Evolutionary conservation across 257 asterid species (phyloP).

Genomic region (Solanum virginianum): DNA sequence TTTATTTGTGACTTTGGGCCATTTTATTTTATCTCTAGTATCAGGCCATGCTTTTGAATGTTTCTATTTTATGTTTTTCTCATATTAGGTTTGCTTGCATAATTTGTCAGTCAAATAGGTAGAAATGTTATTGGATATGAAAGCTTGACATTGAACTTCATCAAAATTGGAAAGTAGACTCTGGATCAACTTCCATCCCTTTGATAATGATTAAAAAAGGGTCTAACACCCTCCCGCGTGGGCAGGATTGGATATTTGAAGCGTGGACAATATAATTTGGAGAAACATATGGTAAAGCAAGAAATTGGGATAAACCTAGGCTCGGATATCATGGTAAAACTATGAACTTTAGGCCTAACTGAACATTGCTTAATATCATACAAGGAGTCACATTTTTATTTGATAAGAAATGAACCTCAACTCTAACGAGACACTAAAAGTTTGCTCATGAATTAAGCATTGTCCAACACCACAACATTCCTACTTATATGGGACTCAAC

Average conservation of each 20-base stretch:
- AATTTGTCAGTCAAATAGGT: background rate
- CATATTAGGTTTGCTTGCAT: background rate
- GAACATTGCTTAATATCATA: background rate
- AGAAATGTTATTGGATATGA: background rate
- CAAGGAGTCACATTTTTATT: background rate
- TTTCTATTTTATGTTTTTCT: background rate
- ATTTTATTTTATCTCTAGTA: background rate
- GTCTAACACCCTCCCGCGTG: background rate
- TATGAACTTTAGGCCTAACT: background rate
- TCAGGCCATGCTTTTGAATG: background rate
- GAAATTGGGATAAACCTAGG: background rate
- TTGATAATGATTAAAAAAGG: background rate
- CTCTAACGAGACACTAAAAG: background rate
- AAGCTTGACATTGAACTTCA: background rate
- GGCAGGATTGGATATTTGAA: background rate
- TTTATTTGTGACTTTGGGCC: background rate
- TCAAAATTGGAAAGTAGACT: background rate
- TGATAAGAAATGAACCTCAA: background rate
- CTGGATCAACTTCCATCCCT: background rate
- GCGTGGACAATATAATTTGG: background rate
- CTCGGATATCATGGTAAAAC: too few relatives aligned
- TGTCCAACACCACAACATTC: background rate
- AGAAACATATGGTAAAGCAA: background rate
- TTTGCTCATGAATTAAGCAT: background rate
- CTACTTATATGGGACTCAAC: background rate